Base-by-base conservation (phyloP, 495 filamentous ascomycete genomes). In the Sabuloglossum arenarium region DNA sequence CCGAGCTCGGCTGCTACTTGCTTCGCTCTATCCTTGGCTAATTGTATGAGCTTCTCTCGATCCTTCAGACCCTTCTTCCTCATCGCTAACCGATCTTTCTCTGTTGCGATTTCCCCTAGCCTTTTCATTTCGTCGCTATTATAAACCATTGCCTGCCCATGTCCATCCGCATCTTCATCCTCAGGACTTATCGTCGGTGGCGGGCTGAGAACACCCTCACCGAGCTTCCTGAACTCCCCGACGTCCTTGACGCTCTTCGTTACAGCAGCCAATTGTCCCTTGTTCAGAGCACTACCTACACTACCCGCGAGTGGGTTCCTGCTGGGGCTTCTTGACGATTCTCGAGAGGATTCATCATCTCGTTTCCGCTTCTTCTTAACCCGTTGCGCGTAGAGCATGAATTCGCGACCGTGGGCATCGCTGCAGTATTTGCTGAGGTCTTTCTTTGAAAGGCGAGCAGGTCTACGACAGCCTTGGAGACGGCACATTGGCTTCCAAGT, bases 401-500 rank as follows among this genome's bases (percentile, higher is more conserved):
- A 83, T 55, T 77, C 67, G 28, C 69, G 68, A 25, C 76, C 79
- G 52, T 83, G 82, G 37, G 77, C 79, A 43, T 85, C 79, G 31
- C 71, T 75, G 66, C 82, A 86, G 61, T 85, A 86, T 65, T 85
- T 86, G 67, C 77, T 81, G 23, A 64, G 70, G 5, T 68, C 68
- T 28, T 67, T 68, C 37, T 37, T 42, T 14, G 61, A 64, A 19
- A 73, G 63, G 23, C 80, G 72, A 28, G 79, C 81, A 21, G 81
- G 79, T 60, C 77, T 75, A 32, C 78, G 68, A 60, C 82, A 86
- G 28, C 71, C 75, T 10, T 68, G 56, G 25, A 79, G 65, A 25
- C 82, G 73, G 59, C 82, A 86, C 73, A 83, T 80, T 14, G 77
- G 75, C 65, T 83, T 84, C 79, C 78, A 86, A 9, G 76, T 77